Conservation (phyloP, 2,329 filamentous ascomycete genomes). For the Talaromyces funiculosus region DNA sequence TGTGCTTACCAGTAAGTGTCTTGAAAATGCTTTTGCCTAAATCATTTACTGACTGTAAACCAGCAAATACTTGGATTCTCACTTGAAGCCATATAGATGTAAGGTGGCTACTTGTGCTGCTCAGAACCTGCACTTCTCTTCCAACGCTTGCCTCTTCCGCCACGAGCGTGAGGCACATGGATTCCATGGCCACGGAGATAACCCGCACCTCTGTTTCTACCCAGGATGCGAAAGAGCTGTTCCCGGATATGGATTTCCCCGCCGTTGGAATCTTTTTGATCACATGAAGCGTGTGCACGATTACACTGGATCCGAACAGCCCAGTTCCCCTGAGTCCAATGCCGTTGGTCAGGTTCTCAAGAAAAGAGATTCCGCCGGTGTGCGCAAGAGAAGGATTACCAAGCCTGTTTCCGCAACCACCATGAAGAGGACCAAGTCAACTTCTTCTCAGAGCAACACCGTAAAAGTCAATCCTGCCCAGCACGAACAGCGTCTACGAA, state of each 20-base stretch:
- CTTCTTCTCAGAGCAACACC: conserved; percentile 31
- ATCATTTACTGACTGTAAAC: conserved; percentile 18
- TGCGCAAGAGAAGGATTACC: conserved; percentile 37
- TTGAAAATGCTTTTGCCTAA: conserved; percentile 4
- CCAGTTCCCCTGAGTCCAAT: conserved; percentile 37
- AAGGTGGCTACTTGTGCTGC: conserved; percentile 78
- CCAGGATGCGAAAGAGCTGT: conserved; percentile 79
- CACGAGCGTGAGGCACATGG: conserved; percentile 95
- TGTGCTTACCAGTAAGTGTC: conserved; percentile 92
- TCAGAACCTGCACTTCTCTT: conserved; percentile 86
- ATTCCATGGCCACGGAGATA: conserved; percentile 89
- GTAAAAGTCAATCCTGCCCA: conserved; percentile 28
- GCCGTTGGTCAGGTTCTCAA: conserved; percentile 25
- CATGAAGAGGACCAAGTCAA: conserved; percentile 40
- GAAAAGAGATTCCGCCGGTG: conserved; percentile 33
- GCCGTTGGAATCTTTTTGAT: conserved; percentile 92
- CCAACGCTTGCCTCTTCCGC: conserved; percentile 86
- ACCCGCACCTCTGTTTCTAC: conserved; percentile 85
- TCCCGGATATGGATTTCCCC: conserved; percentile 81
- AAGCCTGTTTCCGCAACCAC: conserved; percentile 30
- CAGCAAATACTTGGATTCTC: conserved; percentile 96
- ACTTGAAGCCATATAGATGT: conserved; percentile 94
- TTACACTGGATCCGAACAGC: conserved; percentile 43
- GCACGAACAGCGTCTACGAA: conserved; percentile 37
- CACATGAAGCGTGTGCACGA: conserved; percentile 94